A percentile compares a stretch with the other conserved stretches of the same genome.
Conservation (phyloP, 2,329 filamentous ascomycete genomes). For the Fusarium incarnatum region DNA sequence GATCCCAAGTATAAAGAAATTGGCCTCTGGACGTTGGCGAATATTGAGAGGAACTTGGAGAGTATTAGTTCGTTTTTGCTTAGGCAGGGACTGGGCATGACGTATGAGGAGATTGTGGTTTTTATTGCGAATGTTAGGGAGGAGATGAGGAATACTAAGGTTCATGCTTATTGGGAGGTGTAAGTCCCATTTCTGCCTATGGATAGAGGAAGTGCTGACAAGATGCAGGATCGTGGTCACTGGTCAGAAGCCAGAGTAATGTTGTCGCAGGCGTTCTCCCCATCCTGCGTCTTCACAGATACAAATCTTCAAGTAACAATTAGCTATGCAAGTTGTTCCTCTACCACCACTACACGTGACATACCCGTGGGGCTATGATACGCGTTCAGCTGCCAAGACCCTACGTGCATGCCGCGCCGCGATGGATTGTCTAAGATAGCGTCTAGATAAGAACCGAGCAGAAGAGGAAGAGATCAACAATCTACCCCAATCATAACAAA, state of each 20-base stretch:
- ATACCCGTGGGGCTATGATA: no score
- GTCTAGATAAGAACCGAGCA: no score
- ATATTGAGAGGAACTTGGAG: slow-evolving; percentile 19
- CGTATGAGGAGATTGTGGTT: slow-evolving; percentile 10
- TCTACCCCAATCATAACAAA: no score
- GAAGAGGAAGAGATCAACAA: no score
- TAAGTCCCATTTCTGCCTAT: background rate
- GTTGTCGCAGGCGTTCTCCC: no score
- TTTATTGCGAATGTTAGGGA: slow-evolving; percentile 18
- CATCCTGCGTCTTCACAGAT: no score
- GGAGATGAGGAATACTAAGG: slow-evolving; percentile 18
- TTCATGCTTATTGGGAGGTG: slow-evolving; percentile 30
- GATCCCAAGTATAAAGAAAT: slow-evolving; percentile 27
- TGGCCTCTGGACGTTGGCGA: slow-evolving; percentile 24
- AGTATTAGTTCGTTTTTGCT: slow-evolving; percentile 11
- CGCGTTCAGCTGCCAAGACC: no score
- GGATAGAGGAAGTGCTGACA: background rate
- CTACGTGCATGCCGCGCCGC: no score
- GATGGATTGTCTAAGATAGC: no score
- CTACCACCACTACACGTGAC: no score
- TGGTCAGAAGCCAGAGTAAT: slow-evolving; percentile 20
- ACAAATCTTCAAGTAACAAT: no score
- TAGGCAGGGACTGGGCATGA: slow-evolving; percentile 19
- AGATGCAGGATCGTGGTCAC: background rate
- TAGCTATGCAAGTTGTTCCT: no score